Evolutionary conservation across 2,329 filamentous ascomycete genomes (phyloP).

Genomic region (Phaeosphaeria sp.): DNA sequence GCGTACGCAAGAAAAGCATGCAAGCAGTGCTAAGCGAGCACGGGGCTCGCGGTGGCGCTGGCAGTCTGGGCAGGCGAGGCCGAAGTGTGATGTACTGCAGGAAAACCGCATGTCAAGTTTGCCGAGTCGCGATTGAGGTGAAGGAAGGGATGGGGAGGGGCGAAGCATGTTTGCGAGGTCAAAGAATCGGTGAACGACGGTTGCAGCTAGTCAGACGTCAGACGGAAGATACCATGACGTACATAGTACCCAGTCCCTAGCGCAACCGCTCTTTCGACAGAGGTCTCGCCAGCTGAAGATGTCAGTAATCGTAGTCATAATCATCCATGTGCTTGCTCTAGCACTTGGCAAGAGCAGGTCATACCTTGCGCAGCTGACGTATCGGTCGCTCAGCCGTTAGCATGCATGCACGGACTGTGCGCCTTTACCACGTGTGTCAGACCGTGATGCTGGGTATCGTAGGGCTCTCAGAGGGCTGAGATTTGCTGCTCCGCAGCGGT

Average conservation of each 20-base stretch:
- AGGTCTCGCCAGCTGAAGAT: not conserved
- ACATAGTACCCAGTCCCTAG: not conserved
- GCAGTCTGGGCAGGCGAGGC: not conserved
- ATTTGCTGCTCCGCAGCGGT: constrained; percentile 4
- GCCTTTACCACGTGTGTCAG: constrained; percentile 2
- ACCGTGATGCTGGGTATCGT: not conserved
- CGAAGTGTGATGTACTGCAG: not conserved
- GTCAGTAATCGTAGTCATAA: not conserved
- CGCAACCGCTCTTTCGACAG: not conserved
- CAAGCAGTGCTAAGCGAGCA: constrained; percentile 4
- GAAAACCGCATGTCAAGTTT: not conserved
- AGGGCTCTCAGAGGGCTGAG: not conserved
- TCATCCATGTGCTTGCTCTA: not conserved
- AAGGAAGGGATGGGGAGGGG: not conserved
- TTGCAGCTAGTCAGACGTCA: not conserved
- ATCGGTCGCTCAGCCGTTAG: constrained; percentile 3
- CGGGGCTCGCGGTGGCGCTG: constrained; percentile 8
- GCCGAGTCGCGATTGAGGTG: not conserved
- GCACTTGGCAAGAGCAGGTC: not conserved
- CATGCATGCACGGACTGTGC: not conserved
- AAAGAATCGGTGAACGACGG: not conserved
- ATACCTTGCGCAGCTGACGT: constrained; percentile 2
- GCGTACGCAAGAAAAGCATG: not conserved
- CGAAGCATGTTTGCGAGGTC: not conserved
- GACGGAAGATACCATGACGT: not conserved